Conservation (phyloP, 2,329 filamentous ascomycete genomes). For the Talaromyces sp. region DNA sequence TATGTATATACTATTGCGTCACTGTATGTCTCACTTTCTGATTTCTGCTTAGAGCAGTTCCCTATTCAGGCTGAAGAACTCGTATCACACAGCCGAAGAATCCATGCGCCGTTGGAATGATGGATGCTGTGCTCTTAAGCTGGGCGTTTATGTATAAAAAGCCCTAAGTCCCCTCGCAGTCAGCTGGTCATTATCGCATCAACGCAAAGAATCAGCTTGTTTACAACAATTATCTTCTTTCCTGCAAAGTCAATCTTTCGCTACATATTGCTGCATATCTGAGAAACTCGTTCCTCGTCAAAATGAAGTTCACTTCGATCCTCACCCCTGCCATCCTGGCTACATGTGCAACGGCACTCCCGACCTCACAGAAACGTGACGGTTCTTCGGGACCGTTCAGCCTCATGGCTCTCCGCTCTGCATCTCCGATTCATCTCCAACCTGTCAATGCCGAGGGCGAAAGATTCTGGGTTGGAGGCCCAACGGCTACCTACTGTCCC, state of each 20-base stretch:
- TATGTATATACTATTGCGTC: not conserved
- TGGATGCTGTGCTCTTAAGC: not conserved
- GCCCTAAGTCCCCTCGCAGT: conserved; percentile 10
- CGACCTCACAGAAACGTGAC: conserved; percentile 17
- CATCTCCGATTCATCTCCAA: conserved; percentile 49
- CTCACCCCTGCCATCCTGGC: conserved; percentile 24
- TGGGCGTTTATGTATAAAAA: not conserved
- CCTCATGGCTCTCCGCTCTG: conserved; percentile 46
- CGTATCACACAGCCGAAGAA: not conserved
- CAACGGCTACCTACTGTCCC: conserved; percentile 51
- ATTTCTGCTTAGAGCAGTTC: not conserved
- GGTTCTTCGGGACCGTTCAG: conserved; percentile 33
- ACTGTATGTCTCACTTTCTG: not conserved
- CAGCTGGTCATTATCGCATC: conserved; percentile 9
- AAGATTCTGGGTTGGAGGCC: conserved; percentile 50
- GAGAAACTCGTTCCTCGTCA: conserved; percentile 2
- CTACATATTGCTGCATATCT: not conserved
- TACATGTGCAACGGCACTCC: conserved; percentile 24
- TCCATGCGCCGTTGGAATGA: not conserved
- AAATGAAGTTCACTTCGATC: conserved; percentile 24
- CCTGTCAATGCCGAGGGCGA: conserved; percentile 47
- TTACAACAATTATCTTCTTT: not conserved
- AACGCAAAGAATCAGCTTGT: not conserved
- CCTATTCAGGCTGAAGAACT: not conserved
- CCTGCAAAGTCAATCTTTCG: not conserved